These are phyloP conservation scores for Xylaria sp. DNA, from an alignment of 2,329 filamentous ascomycete species.

Conservation along the genomic window DNA sequence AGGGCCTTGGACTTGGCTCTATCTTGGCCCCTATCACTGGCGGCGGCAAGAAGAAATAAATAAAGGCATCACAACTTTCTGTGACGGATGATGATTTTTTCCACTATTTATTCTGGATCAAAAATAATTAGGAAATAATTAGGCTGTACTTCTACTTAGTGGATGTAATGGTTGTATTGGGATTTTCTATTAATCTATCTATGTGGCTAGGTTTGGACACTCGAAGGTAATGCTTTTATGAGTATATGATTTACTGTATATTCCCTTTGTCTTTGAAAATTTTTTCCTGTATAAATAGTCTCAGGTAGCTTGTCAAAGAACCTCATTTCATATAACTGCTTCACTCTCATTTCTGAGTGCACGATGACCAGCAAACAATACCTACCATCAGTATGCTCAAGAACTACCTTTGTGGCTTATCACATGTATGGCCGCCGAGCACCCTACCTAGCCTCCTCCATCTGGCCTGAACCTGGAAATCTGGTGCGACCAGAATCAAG, in stretches of 20 bases:
- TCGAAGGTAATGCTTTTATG: conserved; percentile 19
- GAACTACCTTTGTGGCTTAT: neutral
- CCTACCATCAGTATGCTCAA: neutral
- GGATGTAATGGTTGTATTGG: conserved; percentile 17
- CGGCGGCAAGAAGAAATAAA: conserved; percentile 55
- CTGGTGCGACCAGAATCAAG: conserved; percentile 16
- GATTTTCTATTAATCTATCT: neutral
- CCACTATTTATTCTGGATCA: too few relatives aligned
- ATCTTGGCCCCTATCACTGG: conserved; percentile 57
- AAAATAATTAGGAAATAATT: neutral
- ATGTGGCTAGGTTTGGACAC: neutral
- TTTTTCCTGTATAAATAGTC: neutral
- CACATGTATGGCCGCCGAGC: neutral
- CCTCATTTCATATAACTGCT: neutral
- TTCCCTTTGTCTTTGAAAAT: conserved; percentile 8
- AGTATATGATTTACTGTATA: conserved; percentile 15
- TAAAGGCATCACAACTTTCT: neutral
- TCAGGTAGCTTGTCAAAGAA: neutral
- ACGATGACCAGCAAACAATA: neutral
- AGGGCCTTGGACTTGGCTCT: conserved; percentile 73
- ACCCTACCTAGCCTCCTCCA: neutral
- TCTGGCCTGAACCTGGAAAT: neutral
- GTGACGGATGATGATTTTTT: too few relatives aligned
- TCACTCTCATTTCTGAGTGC: neutral
- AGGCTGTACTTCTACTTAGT: conserved; percentile 20